phyloP scores from a whole-genome alignment of 2,329 filamentous ascomycete species.

The Helotiales sp. region DNA sequence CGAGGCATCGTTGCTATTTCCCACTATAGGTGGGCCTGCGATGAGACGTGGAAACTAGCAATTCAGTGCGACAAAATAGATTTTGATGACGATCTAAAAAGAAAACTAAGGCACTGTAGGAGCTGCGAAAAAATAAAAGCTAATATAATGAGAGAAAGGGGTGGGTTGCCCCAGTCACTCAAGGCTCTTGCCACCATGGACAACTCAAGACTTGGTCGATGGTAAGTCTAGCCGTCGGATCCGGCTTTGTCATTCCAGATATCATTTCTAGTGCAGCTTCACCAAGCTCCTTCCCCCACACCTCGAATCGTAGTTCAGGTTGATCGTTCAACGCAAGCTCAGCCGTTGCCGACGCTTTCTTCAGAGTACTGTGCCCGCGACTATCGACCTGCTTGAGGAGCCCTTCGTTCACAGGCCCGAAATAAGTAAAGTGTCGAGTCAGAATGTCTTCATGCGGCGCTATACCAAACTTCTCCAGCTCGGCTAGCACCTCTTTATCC shows the following conservation, averaged over 20 bases:
- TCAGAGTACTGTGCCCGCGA: not conserved
- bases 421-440: constrained; percentile 14
- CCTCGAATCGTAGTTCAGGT: constrained; percentile 10
- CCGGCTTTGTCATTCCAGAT: not conserved
- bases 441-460: constrained; percentile 16
- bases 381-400: constrained; percentile 7
- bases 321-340: constrained; percentile 8
- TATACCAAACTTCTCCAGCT: not conserved
- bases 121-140: too few species aligned
- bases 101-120: too few species aligned
- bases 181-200: not conserved
- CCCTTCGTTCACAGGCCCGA: not conserved
- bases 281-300: not conserved
- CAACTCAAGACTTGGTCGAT: not conserved
- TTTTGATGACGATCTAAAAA: too few species aligned
- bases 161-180: too few species aligned
- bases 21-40: too few species aligned
- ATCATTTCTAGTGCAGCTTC: not conserved
- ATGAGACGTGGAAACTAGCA: too few species aligned
- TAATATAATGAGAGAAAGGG: too few species aligned
- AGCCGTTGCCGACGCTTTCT: constrained; percentile 4
- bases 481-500: constrained; percentile 3
- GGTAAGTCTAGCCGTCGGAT: not conserved
- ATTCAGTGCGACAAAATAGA: too few species aligned
- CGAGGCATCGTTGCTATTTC: too few species aligned